These are phyloP conservation scores for Alternaria burnsii DNA, from an alignment of 2,329 filamentous ascomycete genomes.

Conservation along the genomic window DNA sequence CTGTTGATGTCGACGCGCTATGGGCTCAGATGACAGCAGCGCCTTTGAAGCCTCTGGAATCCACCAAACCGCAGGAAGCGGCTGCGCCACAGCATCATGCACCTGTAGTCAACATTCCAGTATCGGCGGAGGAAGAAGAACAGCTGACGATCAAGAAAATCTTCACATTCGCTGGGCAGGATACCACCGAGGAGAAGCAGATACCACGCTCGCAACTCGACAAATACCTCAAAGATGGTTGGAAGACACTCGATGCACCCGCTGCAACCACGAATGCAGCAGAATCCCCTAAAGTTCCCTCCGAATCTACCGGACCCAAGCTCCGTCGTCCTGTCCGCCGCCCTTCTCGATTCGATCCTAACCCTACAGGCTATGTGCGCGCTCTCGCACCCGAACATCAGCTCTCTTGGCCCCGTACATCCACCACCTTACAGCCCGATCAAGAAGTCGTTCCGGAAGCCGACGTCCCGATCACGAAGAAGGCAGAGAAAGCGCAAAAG, in stretches of 20 bases:
- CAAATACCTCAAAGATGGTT: constrained; percentile 41
- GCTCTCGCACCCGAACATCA: constrained; percentile 56
- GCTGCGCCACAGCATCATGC: constrained; percentile 14
- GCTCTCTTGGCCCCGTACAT: constrained; percentile 51
- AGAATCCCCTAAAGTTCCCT: constrained; percentile 6
- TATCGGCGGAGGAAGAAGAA: constrained; percentile 43
- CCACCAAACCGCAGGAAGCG: constrained; percentile 25
- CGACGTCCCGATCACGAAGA: constrained; percentile 23
- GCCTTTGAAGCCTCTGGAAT: constrained; percentile 43
- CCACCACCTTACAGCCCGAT: constrained; percentile 2
- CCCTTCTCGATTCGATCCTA: constrained; percentile 61
- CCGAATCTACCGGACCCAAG: constrained; percentile 23
- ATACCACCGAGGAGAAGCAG: constrained; percentile 75
- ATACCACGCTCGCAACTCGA: constrained; percentile 58
- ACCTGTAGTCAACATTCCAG: constrained; percentile 18
- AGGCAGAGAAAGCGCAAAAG: constrained; percentile 60
- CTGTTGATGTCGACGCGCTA: constrained; percentile 74
- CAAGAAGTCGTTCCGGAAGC: constrained; percentile 29
- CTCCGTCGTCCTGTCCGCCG: constrained; percentile 50
- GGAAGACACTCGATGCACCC: constrained; percentile 34
- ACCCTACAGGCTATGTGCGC: constrained; percentile 58
- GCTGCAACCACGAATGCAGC: constrained; percentile 11
- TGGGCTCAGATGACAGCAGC: constrained; percentile 72
- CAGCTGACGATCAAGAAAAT: constrained; percentile 71
- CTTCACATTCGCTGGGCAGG: constrained; percentile 78